Base-by-base conservation (phyloP, 2,329 filamentous ascomycete species). In the Neocatenulostroma microsporum region DNA sequence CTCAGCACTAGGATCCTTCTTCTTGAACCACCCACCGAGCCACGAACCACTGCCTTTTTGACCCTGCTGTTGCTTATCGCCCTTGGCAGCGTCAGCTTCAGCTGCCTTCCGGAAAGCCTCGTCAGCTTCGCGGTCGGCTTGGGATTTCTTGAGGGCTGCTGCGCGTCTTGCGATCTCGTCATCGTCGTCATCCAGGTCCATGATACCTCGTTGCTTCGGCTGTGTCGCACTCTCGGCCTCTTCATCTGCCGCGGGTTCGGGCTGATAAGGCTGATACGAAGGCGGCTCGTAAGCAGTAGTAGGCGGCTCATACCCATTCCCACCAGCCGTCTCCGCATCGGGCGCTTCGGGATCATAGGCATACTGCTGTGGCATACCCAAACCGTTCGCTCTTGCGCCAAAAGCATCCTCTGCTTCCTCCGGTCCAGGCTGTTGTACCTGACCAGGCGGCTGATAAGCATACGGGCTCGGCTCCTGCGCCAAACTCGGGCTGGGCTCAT, bases 91-190 rank as follows among this genome's bases (percentile, higher is more conserved):
- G 60, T 80, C 75, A 41, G 70, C 73, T 64, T 78, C 87, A 1
- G 86, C 89, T 17, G 84, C 85, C 59, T 81, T 86, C 37, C 79
- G 76, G 68, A 95, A 85, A 58, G 86, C 79, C 51, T 93, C 88
- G 39, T 86, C 82, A 32, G 88, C 87, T 58, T 86, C 82, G 17
- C 76, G 73, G 51, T 93, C 84, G 51, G 64, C 64, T 30, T 52
- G 49, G n/a, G 52, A 42, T 29, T 55, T 54, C 32, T 67, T 72
- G 35, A 72, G 61, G 2, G 69, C 64, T 2, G 74, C 66, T 27
- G 71, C 73, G 21, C 68, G 66, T 6, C 37, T 26, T 8, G 42
- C 31, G 5, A 55, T 72, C 40, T 83, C 76, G 45, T 81, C 78
- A n/a, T n/a, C n/a, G n/a, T n/a, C n/a, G 19, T 89, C 84, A 46